Conservation (phyloP, 495 filamentous ascomycete genomes). For the Aspergillus steynii region DNA sequence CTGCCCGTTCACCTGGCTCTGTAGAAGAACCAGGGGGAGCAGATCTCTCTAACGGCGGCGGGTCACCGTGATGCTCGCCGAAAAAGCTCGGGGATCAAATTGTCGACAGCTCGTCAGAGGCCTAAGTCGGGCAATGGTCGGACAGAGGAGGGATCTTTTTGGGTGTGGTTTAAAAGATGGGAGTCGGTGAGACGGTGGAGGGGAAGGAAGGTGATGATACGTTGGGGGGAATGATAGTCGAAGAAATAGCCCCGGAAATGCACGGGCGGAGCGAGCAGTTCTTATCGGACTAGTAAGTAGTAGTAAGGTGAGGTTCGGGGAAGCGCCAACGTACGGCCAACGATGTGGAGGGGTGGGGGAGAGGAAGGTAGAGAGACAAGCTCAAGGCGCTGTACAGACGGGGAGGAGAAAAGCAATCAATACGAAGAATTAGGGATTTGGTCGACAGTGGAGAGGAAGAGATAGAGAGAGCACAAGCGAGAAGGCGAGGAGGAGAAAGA, state of each 20-base stretch:
- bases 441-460: background rate
- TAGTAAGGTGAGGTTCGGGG: background rate
- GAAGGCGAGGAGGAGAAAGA: background rate
- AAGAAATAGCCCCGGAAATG: background rate
- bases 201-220: background rate
- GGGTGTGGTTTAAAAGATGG: background rate
- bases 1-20: conserved; percentile 52
- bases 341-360: background rate
- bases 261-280: background rate
- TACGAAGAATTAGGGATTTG: background rate
- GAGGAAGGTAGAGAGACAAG: background rate
- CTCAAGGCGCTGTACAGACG: background rate
- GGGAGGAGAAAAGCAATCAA: background rate
- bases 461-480: background rate
- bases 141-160: background rate
- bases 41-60: conserved; percentile 39
- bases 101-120: background rate
- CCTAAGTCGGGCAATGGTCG: background rate
- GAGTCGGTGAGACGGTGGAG: background rate
- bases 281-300: background rate
- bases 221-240: background rate
- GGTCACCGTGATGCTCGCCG: conserved; percentile 18
- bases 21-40: conserved; percentile 51
- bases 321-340: background rate
- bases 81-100: background rate